Conservation (phyloP, 805 yeast species). For the Saturnispora dispora region DNA sequence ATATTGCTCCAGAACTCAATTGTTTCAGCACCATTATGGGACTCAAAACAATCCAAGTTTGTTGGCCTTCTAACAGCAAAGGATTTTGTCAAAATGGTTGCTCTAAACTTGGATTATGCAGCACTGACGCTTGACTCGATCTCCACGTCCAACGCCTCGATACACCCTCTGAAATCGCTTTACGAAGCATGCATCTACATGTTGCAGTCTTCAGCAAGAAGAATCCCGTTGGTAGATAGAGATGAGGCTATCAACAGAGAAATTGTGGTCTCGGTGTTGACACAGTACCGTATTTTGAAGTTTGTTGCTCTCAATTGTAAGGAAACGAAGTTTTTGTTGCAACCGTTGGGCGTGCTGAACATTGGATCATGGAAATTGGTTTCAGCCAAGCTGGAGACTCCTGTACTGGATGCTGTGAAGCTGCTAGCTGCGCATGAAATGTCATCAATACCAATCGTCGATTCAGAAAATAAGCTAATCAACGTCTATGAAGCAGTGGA, state of each 20-base stretch:
- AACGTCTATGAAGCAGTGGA: constrained; percentile 96
- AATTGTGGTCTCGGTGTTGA: constrained; percentile 88
- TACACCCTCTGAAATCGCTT: constrained; percentile 82
- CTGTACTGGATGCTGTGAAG: constrained; percentile 89
- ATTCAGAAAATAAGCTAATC: constrained; percentile 51
- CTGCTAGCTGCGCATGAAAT: constrained; percentile 70
- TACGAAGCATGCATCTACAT: constrained; percentile 91
- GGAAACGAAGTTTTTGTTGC: constrained; percentile 75
- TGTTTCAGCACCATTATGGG: constrained; percentile 97
- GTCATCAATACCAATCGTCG: constrained; percentile 88
- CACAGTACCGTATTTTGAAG: constrained; percentile 92
- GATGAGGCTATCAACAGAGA: constrained; percentile 90
- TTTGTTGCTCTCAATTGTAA: constrained; percentile 94
- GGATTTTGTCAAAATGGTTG: constrained; percentile 87
- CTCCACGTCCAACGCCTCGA: constrained; percentile 34
- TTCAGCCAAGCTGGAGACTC: constrained; percentile 81
- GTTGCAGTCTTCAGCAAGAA: constrained; percentile 79
- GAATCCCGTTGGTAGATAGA: constrained; percentile 90
- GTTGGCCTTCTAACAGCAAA: constrained; percentile 90
- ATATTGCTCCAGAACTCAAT: constrained; percentile 87
- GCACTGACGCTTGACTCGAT: background rate
- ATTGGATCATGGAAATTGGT: constrained; percentile 56
- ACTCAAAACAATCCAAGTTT: constrained; percentile 76
- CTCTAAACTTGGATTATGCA: background rate
- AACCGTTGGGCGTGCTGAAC: constrained; percentile 62